Evolutionary conservation across 2,329 filamentous ascomycete species (phyloP).

Genomic region (Paraconiothyrium brasiliense): DNA sequence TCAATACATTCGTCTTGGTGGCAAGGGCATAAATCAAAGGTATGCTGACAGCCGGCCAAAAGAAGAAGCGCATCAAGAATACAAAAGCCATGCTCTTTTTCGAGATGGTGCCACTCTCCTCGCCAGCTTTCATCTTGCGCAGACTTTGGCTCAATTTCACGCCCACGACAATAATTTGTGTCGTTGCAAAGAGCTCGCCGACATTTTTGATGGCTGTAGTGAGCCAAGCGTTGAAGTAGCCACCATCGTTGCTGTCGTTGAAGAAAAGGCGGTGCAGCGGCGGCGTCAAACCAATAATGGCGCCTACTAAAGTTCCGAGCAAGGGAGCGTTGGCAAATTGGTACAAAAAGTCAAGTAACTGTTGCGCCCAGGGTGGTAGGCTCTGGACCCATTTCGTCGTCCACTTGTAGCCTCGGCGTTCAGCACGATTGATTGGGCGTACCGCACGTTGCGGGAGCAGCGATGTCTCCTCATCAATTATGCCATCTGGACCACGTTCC

Average conservation of each 20-base stretch:
- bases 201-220: conserved; percentile 69
- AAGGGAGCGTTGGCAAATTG: conserved; percentile 70
- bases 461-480: conserved; percentile 59
- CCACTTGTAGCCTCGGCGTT: conserved; percentile 45
- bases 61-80: conserved; percentile 64
- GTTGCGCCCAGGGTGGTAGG: conserved; percentile 51
- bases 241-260: conserved; percentile 64
- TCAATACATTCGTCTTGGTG: conserved; percentile 61
- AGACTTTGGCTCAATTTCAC: conserved; percentile 69
- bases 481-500: conserved; percentile 35
- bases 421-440: conserved; percentile 36
- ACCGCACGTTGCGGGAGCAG: conserved; percentile 58
- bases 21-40: conserved; percentile 65
- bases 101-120: conserved; percentile 56
- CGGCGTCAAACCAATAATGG: conserved; percentile 68
- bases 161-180: conserved; percentile 73
- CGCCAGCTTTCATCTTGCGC: conserved; percentile 55
- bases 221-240: conserved; percentile 73
- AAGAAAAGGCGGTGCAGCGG: conserved; percentile 71
- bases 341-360: conserved; percentile 53
- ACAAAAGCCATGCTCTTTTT: conserved; percentile 63
- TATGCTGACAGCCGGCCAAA: conserved; percentile 69
- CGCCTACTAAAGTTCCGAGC: conserved; percentile 67
- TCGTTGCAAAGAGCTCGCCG: conserved; percentile 69
- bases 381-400: conserved; percentile 47